Evolutionary conservation across 1,284 basidiomycete genomes (phyloP).

Genomic region (Leccinum pachyderme): DNA sequence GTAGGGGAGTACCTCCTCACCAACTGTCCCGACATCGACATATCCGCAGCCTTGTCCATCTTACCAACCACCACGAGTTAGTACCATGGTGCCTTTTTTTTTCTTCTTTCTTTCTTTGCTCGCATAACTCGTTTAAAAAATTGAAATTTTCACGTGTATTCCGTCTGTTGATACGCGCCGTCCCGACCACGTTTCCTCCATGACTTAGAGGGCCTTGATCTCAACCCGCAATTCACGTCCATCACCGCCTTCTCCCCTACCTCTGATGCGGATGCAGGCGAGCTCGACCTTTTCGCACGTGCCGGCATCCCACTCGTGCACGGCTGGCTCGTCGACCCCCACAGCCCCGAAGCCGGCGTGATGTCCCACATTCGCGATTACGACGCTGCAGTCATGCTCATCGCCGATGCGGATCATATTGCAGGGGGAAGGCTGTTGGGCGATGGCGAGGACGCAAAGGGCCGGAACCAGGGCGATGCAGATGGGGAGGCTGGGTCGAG

Average conservation of each 20-base stretch:
- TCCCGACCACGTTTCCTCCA: background rate
- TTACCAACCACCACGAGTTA: conserved; percentile 81
- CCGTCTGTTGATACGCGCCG: background rate
- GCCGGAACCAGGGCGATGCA: background rate
- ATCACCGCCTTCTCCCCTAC: conserved; percentile 65
- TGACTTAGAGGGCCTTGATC: conserved; percentile 72
- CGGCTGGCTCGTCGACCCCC: conserved; percentile 88
- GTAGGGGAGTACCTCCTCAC: conserved; percentile 80
- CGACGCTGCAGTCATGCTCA: conserved; percentile 65
- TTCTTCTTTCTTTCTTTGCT: background rate
- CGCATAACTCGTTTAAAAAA: background rate
- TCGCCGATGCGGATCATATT: conserved; percentile 75
- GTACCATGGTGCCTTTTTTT: conserved; percentile 8
- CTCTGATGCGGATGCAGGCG: conserved; percentile 50
- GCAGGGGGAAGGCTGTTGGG: conserved; percentile 59
- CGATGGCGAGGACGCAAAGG: background rate
- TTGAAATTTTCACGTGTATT: background rate
- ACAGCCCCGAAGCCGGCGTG: conserved; percentile 56
- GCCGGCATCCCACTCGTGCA: conserved; percentile 81
- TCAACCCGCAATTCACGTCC: conserved; percentile 80
- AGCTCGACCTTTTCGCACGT: conserved; percentile 82
- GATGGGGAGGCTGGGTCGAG: conserved; percentile 11
- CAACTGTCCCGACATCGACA: conserved; percentile 63
- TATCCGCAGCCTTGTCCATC: conserved; percentile 76
- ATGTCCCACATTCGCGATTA: conserved; percentile 61